These are phyloP conservation scores for Erythrophleum ivorense DNA, from an alignment of 331 rosid genomes.

Conservation along the genomic window DNA sequence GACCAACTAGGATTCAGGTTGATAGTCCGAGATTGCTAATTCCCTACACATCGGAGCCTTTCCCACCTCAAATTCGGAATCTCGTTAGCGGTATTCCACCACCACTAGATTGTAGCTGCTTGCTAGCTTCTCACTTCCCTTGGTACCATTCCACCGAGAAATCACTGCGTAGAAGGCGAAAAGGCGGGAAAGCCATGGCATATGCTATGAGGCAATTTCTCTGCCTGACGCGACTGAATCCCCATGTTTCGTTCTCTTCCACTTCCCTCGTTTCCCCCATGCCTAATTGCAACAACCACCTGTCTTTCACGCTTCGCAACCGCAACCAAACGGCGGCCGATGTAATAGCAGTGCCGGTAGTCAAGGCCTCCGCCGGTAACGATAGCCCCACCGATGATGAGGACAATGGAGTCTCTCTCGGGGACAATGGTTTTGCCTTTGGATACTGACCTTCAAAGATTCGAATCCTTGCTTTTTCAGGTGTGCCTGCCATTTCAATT, in stretches of 20 bases:
- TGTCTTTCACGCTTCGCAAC: conserved; percentile 37
- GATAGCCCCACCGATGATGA: conserved; percentile 43
- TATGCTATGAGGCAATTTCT: conserved; percentile 39
- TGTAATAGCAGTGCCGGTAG: neutral
- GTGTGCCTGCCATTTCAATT: conserved; percentile 35
- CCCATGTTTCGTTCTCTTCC: conserved; percentile 40
- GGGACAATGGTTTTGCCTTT: conserved; percentile 86
- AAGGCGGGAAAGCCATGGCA: conserved; percentile 50
- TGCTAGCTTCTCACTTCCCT: neutral
- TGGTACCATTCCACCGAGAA: neutral
- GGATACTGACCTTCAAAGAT: conserved; percentile 64
- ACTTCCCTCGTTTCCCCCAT: conserved; percentile 35
- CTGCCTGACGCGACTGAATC: conserved; percentile 31
- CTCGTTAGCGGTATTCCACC: neutral
- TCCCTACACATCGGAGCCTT: neutral
- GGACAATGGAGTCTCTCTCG: conserved; percentile 78
- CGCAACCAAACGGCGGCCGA: conserved; percentile 8
- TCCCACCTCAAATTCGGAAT: neutral
- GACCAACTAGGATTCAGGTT: neutral
- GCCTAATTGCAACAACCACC: conserved; percentile 22
- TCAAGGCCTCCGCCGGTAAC: conserved; percentile 54
- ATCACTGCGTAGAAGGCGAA: neutral
- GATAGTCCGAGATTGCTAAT: neutral
- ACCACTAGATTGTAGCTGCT: neutral
- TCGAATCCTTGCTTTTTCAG: conserved; percentile 79